A percentile compares a stretch with the other conserved stretches of the same genome.
Conservation (phyloP, 768 basidiomycete species). For the Amanita pseudoporphyria region DNA sequence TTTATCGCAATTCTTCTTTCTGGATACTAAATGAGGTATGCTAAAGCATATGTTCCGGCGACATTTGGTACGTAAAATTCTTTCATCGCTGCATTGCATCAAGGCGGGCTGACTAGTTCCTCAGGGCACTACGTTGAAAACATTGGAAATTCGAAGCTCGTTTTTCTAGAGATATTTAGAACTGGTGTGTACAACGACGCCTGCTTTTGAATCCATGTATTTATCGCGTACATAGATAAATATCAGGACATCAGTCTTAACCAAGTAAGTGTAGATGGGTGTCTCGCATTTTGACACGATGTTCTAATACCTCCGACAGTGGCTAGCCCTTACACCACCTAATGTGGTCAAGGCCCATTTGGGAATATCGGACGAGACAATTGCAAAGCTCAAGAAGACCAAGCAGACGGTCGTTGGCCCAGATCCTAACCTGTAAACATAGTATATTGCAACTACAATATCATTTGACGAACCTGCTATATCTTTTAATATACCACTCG, state of each 20-base stretch:
- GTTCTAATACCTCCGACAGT: conserved; percentile 10
- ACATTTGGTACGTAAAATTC: conserved; percentile 32
- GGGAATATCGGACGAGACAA: conserved; percentile 26
- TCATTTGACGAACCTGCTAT: too few relatives aligned
- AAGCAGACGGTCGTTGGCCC: conserved; percentile 28
- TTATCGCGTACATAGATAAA: conserved; percentile 13
- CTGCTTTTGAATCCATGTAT: not conserved
- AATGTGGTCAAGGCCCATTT: conserved; percentile 36
- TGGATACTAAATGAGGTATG: conserved; percentile 1
- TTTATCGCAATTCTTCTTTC: not conserved
- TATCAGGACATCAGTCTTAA: conserved; percentile 33
- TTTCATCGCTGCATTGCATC: not conserved
- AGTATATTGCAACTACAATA: too few relatives aligned
- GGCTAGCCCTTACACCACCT: conserved; percentile 36
- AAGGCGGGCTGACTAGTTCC: not conserved
- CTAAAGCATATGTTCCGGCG: conserved; percentile 44
- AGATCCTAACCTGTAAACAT: not conserved
- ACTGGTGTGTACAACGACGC: conserved; percentile 24
- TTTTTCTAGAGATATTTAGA: conserved; percentile 55
- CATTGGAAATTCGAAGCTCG: conserved; percentile 47
- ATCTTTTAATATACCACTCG: too few relatives aligned
- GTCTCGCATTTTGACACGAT: not conserved
- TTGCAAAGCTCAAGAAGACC: conserved; percentile 27
- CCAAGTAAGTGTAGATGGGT: conserved; percentile 24
- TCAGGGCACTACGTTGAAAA: conserved; percentile 63